Evolutionary conservation across 176 grass and related monocot genomes (phyloP).

Genomic region (Ampelocalamus luodianensis): DNA sequence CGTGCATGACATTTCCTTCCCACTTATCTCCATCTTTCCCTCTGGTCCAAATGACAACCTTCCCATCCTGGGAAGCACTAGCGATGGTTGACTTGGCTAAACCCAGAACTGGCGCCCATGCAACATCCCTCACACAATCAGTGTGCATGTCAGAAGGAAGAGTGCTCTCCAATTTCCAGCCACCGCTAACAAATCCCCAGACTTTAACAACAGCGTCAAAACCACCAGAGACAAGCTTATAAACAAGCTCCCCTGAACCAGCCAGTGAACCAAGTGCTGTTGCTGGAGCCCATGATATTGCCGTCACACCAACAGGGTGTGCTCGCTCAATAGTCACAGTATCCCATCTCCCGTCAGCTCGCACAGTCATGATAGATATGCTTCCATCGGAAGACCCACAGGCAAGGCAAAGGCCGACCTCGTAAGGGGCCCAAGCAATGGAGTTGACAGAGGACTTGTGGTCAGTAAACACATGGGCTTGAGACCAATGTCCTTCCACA

Average conservation of each 20-base stretch:
- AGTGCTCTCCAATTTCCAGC: slow-evolving; percentile 38
- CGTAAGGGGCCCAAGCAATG: slow-evolving; percentile 51
- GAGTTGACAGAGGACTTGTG: slow-evolving; percentile 60
- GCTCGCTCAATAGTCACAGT: slow-evolving; percentile 37
- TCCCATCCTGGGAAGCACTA: slow-evolving; percentile 47
- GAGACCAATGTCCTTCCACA: slow-evolving; percentile 38
- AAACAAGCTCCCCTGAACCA: slow-evolving; percentile 35
- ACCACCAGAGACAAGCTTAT: slow-evolving; percentile 55
- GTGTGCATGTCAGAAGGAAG: slow-evolving; percentile 39
- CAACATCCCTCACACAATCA: slow-evolving; percentile 59
- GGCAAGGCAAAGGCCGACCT: slow-evolving; percentile 49
- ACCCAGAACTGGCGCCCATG: slow-evolving; percentile 51
- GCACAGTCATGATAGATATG: slow-evolving; percentile 48
- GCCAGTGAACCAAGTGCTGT: slow-evolving; percentile 39
- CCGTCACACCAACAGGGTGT: slow-evolving; percentile 53
- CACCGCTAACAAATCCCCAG: slow-evolving; percentile 45
- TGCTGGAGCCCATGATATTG: slow-evolving; percentile 53
- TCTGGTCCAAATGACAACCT: slow-evolving; percentile 51
- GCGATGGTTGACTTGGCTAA: slow-evolving; percentile 43
- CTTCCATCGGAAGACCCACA: slow-evolving; percentile 49
- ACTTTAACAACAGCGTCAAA: slow-evolving; percentile 50
- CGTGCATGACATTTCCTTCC: slow-evolving; percentile 47
- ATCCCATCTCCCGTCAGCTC: slow-evolving; percentile 50
- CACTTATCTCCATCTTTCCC: slow-evolving; percentile 45
- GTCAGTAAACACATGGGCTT: slow-evolving; percentile 46